Evolutionary conservation across 176 grass and related monocot genomes (phyloP), one percentile per base, ranked within the genome.

Genomic region (Zoysia japonica): DNA sequence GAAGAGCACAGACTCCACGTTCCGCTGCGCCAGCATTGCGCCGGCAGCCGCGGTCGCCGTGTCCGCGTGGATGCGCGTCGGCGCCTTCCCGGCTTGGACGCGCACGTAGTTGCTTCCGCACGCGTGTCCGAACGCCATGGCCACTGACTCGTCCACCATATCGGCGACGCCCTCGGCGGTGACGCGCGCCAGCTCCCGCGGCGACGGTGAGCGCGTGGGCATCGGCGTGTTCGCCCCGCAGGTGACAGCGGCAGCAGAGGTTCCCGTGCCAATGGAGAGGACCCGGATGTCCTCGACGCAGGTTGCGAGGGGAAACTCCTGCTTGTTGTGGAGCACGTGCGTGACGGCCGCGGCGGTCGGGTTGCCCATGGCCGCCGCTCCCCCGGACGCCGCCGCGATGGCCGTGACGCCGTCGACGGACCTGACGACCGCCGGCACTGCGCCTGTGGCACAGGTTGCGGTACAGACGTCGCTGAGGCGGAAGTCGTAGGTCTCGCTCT

Each of bases 281-380:
- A 97, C 80, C 57, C 94, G 82, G 57, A 94, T 38, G 64, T 92
- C 89, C 0, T 90, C 90, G 41, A 90, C 75, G 72, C 50, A 57
- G n/a, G 55, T 38, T 76, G 82, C 88, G 50, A 90, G 87, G 2
- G 92, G 95, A 48, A 98, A 98, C 87, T 94, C 92, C 72, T 83
- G 87, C 77, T 92, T 98, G 90, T 98, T 98, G 81, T 94, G 73
- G 46, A 98, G 86, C 0, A 98, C 88, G 69, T 94, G 92, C 5
- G 95, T 97, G 77, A 97, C 72, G 52, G 85, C 89, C 0, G 88
- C 85, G 0, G 92, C 84, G 3, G 92, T 79, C 4, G 95, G 95
- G 80, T 97, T 97, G 47, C 81, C 59, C 83, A 93, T 92, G 53
- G 55, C 80, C 7, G 86, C 79, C 8, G 82, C 88, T 1, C 74